These are phyloP conservation scores for Digitaria exilis DNA, from an alignment of 202 grass and related monocot species.

Conservation along the genomic window DNA sequence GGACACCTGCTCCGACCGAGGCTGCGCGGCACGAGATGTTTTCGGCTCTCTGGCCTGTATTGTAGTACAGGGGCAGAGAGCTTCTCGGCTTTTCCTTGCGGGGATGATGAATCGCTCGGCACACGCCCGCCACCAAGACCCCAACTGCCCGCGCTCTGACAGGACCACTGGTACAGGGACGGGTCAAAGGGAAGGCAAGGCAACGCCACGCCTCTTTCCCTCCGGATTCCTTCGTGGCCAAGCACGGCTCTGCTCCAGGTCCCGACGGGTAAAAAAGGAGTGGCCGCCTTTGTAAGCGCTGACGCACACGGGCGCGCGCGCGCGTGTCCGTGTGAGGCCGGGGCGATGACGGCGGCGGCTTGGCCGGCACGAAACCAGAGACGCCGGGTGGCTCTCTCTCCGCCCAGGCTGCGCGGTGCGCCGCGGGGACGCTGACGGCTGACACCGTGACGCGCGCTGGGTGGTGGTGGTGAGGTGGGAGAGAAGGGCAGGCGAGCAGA, in stretches of 20 bases:
- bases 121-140: background rate
- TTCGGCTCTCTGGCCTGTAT: background rate
- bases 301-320: background rate
- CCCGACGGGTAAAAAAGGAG: background rate
- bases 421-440: background rate
- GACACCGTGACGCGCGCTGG: constrained; percentile 1
- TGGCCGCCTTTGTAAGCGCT: background rate
- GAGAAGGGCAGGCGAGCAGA: background rate
- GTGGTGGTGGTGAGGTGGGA: no score
- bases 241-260: background rate
- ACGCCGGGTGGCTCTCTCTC: background rate
- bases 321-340: no score
- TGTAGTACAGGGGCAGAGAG: no score
- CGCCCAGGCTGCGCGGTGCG: background rate
- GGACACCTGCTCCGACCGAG: background rate
- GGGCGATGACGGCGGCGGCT: constrained; percentile 30
- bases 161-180: background rate
- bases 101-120: background rate
- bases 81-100: background rate
- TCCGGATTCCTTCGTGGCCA: constrained; percentile 26
- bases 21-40: background rate
- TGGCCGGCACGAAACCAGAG: constrained; percentile 40
- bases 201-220: background rate
- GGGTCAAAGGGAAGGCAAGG: background rate
- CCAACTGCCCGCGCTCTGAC: no score